Evolutionary conservation across 1,139 yeast genomes (phyloP).

Genomic region (Yueomyces sp.): DNA sequence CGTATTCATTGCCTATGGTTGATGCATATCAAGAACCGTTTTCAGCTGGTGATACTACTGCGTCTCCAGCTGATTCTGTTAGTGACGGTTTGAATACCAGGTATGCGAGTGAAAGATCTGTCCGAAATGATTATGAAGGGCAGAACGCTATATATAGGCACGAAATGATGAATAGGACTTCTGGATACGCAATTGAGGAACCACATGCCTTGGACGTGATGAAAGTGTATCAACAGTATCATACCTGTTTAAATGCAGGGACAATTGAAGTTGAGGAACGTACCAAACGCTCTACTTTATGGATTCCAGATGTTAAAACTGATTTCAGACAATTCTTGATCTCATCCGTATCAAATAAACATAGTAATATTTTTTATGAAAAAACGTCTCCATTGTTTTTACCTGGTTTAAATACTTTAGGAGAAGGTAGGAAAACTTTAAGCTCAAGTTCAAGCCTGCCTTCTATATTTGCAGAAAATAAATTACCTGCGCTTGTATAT

Average conservation of each 20-base stretch:
- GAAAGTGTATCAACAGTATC: conserved; percentile 3
- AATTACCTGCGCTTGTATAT: conserved; percentile 26
- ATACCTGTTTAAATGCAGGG: conserved; percentile 2
- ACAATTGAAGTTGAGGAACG: conserved; percentile 3
- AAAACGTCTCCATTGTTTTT: conserved; percentile 4
- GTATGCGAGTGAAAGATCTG: too few species aligned
- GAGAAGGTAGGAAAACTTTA: conserved; percentile 1
- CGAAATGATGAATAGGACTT: neutral
- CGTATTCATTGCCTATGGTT: too few species aligned
- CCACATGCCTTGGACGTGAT: neutral
- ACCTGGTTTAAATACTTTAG: conserved; percentile 7
- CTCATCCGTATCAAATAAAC: neutral
- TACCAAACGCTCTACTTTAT: conserved; percentile 3
- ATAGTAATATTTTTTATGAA: conserved; percentile 1
- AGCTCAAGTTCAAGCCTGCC: conserved; percentile 16
- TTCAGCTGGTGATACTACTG: too few species aligned
- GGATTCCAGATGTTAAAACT: conserved; percentile 5
- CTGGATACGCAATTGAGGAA: neutral
- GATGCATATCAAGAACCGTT: too few species aligned
- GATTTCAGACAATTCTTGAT: conserved; percentile 2
- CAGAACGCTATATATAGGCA: neutral
- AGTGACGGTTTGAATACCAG: too few species aligned
- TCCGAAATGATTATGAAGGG: too few species aligned
- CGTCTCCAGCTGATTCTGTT: too few species aligned
- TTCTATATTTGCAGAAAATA: conserved; percentile 23